Evolutionary conservation across 768 basidiomycete genomes (phyloP), one percentile per base, ranked within the genome.

Genomic region (Phaeolepiota aurea): DNA sequence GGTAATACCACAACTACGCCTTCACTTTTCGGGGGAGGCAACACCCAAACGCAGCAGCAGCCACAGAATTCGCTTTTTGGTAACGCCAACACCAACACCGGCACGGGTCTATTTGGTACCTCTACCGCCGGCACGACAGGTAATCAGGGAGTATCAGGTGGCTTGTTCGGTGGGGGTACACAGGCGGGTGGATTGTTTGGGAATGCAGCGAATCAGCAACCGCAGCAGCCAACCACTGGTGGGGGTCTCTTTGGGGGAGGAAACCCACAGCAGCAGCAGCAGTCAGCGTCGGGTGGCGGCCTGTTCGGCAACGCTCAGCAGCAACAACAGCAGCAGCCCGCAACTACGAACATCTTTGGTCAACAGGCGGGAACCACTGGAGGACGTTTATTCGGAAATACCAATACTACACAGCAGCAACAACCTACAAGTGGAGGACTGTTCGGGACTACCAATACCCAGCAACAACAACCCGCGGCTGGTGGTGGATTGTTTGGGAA

Each of bases 401-500:
- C n/a, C n/a, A n/a, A 44, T 46, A 1, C 46, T 46, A 14, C 38
- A 22, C 37, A 46, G 23, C 61, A 44, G 41, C 48, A 39, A 22
- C 42, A 41, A 32, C 34, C 47, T 19, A 39, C 49, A 14, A 41
- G 52, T 5, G 46, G 49, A 2, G 48, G 57, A 12, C 42, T 67
- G 25, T 69, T 70, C 30, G 63, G 59, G 5, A 49, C 42, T 39
- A 50, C 49, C 22, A 49, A 43, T 13, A 41, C 48, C 19, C 44
- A 44, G 36, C 47, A 49, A 33, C 53, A 44, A 25, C 52, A 46
- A 36, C 41, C 20, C n/a, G 20, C 43, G 34, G 38, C 46, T 37
- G 47, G 49, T 10, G 52, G 51, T 15, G 43, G 56, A n/a, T 32
- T 64, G 22, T 70, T 70, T 41, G 59, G 62, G 20, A 25, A 41